These are phyloP conservation scores for Lipomyces yamanashiensis DNA, from an alignment of 805 yeast genomes.

Conservation along the genomic window DNA sequence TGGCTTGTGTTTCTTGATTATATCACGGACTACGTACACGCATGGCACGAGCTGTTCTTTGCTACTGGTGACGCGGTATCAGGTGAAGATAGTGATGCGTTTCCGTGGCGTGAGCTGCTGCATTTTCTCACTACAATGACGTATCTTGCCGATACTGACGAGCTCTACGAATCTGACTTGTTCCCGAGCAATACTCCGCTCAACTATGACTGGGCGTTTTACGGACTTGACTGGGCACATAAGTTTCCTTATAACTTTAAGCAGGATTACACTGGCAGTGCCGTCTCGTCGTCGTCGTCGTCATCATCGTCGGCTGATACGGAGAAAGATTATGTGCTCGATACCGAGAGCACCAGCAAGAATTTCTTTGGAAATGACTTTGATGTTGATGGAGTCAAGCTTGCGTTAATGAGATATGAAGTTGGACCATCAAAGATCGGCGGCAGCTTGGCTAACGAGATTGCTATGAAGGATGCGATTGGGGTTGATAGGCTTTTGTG, in stretches of 20 bases:
- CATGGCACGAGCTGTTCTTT: slow-evolving; percentile 11
- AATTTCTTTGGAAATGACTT: slow-evolving; percentile 8
- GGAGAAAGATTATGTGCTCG: background rate
- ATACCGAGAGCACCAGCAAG: background rate
- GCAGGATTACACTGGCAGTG: too few relatives aligned
- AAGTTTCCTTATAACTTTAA: slow-evolving; percentile 5
- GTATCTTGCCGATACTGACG: slow-evolving; percentile 26
- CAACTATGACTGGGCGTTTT: slow-evolving; percentile 26
- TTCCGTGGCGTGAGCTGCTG: slow-evolving; percentile 33
- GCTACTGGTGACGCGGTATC: background rate
- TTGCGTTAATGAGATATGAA: background rate
- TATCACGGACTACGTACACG: slow-evolving; percentile 18
- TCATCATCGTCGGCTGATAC: background rate
- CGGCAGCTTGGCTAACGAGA: background rate
- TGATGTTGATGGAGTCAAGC: slow-evolving; percentile 8
- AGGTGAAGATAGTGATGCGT: background rate
- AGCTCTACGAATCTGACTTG: slow-evolving; percentile 3
- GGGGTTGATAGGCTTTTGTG: slow-evolving; percentile 31
- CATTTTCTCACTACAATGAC: slow-evolving; percentile 26
- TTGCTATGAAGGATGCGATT: background rate
- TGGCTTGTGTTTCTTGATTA: slow-evolving; percentile 33
- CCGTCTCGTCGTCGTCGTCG: background rate
- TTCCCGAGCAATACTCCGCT: slow-evolving; percentile 15
- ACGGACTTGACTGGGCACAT: slow-evolving; percentile 23
- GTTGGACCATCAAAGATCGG: slow-evolving; percentile 20